phyloP scores from a whole-genome alignment of 441 rosid species.

The Brassica hybrid region DNA sequence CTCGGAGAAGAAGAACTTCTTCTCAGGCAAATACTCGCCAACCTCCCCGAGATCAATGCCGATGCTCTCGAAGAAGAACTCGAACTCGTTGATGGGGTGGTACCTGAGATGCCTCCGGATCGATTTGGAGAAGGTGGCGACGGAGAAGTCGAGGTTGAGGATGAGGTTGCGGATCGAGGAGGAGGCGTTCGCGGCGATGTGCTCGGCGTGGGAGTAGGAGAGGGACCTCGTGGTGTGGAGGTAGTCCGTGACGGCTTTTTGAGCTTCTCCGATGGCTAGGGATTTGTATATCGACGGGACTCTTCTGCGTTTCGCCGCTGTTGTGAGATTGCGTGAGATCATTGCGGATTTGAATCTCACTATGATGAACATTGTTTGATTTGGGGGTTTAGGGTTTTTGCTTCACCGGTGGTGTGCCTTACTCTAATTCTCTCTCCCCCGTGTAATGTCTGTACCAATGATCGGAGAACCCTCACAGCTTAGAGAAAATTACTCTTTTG shows the following conservation, averaged over 20 bases:
- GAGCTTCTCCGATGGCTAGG: conserved; percentile 42
- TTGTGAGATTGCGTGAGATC: conserved; percentile 3
- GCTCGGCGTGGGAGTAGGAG: conserved; percentile 49
- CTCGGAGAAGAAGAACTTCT: conserved; percentile 65
- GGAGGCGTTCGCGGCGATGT: conserved; percentile 48
- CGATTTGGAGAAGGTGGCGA: conserved; percentile 18
- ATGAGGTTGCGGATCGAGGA: conserved; percentile 45
- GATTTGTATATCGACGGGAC: conserved; percentile 49
- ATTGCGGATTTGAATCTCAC: conserved; percentile 15
- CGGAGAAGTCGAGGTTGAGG: conserved; percentile 44
- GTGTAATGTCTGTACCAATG: too few species aligned
- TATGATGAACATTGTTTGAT: conserved; percentile 27
- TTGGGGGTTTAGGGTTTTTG: conserved; percentile 37
- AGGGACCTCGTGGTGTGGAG: conserved; percentile 44
- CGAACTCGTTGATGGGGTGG: conserved; percentile 82
- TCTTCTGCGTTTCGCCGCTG: conserved; percentile 35
- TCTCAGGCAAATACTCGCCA: conserved; percentile 46
- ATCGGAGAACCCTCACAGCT: not conserved
- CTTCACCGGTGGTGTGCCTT: conserved; percentile 11
- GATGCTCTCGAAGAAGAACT: conserved; percentile 82
- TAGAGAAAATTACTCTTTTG: not conserved
- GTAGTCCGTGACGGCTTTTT: conserved; percentile 44
- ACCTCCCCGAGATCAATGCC: conserved; percentile 63
- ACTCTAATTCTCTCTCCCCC: too few species aligned
- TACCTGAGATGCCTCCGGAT: conserved; percentile 55